A percentile compares a stretch with the other conserved stretches of the same genome.
These are phyloP conservation scores for Apostasia ramifera DNA, from an alignment of 106 monocot genomes.

Conservation along the genomic window DNA sequence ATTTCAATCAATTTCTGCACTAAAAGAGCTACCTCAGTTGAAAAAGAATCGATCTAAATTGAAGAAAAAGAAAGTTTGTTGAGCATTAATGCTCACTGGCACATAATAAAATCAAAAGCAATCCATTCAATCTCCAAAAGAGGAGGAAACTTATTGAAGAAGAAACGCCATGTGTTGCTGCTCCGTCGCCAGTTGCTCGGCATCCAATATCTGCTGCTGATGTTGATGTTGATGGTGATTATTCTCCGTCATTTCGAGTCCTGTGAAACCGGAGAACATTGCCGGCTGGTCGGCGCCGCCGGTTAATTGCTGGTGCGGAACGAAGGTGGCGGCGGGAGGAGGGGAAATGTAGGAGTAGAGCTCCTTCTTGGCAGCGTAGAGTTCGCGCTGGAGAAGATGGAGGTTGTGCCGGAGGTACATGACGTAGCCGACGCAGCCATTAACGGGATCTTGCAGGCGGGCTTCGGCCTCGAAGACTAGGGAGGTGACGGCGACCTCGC, in stretches of 20 bases:
- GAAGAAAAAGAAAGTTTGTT: too few species aligned
- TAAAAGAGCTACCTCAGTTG: too few species aligned
- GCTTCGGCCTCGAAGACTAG: constrained; percentile 56
- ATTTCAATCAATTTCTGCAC: too few species aligned
- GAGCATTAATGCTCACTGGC: too few species aligned
- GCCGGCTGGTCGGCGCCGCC: background rate
- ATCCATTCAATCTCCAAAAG: too few species aligned
- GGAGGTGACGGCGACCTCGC: constrained; percentile 63
- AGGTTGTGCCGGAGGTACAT: constrained; percentile 32
- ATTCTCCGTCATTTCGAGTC: background rate
- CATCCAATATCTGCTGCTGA: background rate
- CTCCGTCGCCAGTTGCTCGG: background rate
- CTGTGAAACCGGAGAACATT: too few species aligned
- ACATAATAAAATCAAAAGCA: too few species aligned
- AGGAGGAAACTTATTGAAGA: too few species aligned
- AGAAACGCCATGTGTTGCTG: too few species aligned
- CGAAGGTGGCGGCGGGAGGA: background rate
- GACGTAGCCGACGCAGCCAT: constrained; percentile 56
- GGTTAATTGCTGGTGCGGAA: background rate
- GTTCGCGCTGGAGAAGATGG: constrained; percentile 29
- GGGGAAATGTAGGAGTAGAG: constrained; percentile 18
- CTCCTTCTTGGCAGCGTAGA: constrained; percentile 35
- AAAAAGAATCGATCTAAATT: too few species aligned
- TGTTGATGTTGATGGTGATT: background rate
- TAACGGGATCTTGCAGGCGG: constrained; percentile 44